These are phyloP conservation scores for Sporormia fimetaria DNA, from an alignment of 495 filamentous ascomycete genomes.

Conservation along the genomic window DNA sequence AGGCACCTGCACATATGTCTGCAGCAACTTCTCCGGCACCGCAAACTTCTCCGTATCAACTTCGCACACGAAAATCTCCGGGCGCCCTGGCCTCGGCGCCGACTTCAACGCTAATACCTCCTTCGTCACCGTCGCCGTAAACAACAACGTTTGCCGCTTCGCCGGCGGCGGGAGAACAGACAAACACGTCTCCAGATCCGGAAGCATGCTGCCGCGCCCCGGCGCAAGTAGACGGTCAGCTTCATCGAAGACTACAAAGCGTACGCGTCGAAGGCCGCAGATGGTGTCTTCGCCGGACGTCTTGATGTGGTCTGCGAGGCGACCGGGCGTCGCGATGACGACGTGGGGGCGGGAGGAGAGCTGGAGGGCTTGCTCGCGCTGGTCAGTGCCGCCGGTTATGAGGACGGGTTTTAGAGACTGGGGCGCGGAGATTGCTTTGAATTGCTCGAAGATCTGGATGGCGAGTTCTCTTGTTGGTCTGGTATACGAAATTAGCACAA, in stretches of 20 bases:
- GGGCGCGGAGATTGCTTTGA: slow-evolving; percentile 78
- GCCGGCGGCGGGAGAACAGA: slow-evolving; percentile 57
- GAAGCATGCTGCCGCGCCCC: slow-evolving; percentile 74
- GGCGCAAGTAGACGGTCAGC: slow-evolving; percentile 79
- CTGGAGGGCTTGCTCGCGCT: slow-evolving; percentile 77
- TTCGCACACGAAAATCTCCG: slow-evolving; percentile 78
- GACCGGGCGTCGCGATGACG: slow-evolving; percentile 87
- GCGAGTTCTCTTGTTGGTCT: slow-evolving; percentile 60
- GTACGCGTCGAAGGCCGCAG: slow-evolving; percentile 60
- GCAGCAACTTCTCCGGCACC: slow-evolving; percentile 67
- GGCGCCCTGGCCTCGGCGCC: slow-evolving; percentile 52
- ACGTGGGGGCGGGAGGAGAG: slow-evolving; percentile 75
- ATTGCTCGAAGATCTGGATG: slow-evolving; percentile 89
- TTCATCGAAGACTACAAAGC: slow-evolving; percentile 89
- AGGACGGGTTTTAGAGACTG: slow-evolving; percentile 76
- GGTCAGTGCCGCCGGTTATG: slow-evolving; percentile 83
- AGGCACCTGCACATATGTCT: slow-evolving; percentile 76
- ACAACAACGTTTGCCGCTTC: slow-evolving; percentile 81
- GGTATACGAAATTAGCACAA: background rate
- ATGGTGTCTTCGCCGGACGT: slow-evolving; percentile 85
- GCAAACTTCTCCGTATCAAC: slow-evolving; percentile 62
- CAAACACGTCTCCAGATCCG: slow-evolving; percentile 82
- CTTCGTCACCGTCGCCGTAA: slow-evolving; percentile 91
- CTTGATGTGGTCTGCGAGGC: slow-evolving; percentile 85
- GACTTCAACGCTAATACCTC: slow-evolving; percentile 78